These are phyloP conservation scores for Plasmodium cynomolgi DNA, from an alignment of 169 alveolate species.

Conservation along the genomic window DNA sequence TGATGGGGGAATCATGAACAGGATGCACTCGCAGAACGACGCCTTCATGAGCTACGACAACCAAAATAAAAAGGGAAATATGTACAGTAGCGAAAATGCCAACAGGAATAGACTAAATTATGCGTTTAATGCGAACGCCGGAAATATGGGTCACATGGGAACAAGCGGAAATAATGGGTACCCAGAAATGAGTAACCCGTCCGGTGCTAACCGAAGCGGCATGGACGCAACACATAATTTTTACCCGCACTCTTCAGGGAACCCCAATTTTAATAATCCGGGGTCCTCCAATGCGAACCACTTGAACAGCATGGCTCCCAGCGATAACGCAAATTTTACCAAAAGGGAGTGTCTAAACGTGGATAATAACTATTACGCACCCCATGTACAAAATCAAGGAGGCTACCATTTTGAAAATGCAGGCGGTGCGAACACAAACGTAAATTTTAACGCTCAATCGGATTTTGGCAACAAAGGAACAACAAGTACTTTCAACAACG, in stretches of 20 bases:
- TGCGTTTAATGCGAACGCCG: background rate
- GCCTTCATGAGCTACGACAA: background rate
- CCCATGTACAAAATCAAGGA: background rate
- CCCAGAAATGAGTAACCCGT: background rate
- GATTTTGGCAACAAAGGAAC: slow-evolving; percentile 1
- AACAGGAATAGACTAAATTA: slow-evolving; percentile 5
- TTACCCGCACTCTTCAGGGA: background rate
- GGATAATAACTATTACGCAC: slow-evolving; percentile 13
- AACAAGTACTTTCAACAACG: background rate
- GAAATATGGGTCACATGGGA: background rate
- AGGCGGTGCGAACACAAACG: background rate
- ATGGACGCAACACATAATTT: background rate
- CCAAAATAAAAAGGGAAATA: background rate
- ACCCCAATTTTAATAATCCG: background rate
- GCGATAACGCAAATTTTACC: slow-evolving; percentile 16
- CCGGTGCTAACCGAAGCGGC: background rate
- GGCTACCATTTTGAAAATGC: background rate
- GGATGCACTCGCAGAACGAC: background rate
- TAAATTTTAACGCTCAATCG: slow-evolving; percentile 15
- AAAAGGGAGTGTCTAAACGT: slow-evolving; percentile 35
- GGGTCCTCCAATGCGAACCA: background rate
- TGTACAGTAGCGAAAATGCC: background rate
- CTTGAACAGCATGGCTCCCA: background rate
- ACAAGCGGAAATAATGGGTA: background rate
- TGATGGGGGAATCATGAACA: background rate